phyloP scores from a whole-genome alignment of 306 rosid species.

The Begonia loranthoides region DNA sequence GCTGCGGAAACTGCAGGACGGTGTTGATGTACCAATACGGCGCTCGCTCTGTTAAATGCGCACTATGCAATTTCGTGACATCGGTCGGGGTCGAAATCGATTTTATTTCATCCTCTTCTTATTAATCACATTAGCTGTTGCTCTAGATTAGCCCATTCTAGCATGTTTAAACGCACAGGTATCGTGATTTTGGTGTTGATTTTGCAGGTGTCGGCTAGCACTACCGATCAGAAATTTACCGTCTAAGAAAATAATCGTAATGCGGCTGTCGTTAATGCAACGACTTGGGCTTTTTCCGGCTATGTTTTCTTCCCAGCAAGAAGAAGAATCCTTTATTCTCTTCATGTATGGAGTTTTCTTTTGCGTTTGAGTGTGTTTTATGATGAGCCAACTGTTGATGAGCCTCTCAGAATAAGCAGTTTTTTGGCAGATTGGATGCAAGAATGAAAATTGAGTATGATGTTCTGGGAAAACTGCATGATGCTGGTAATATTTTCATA shows the following conservation, averaged over 20 bases:
- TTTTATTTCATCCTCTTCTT: background rate
- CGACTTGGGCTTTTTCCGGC: background rate
- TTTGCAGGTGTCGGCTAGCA: constrained; percentile 53
- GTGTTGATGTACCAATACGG: constrained; percentile 89
- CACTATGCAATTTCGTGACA: constrained; percentile 97
- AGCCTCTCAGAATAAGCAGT: no score
- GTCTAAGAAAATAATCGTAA: no score
- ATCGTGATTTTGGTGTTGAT: no score
- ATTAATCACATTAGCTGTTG: no score
- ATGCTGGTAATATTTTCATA: no score
- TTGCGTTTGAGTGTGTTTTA: constrained; percentile 32
- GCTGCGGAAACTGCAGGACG: constrained; percentile 94
- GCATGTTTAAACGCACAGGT: no score
- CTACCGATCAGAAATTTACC: constrained; percentile 64
- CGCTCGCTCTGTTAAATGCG: constrained; percentile 91
- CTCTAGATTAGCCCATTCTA: no score
- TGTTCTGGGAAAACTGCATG: no score
- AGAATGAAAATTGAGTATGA: no score
- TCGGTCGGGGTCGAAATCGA: constrained; percentile 70
- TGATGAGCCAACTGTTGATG: no score
- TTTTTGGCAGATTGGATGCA: no score
- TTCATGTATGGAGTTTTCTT: constrained; percentile 60
- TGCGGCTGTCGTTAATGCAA: no score
- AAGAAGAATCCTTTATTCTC: constrained; percentile 15
- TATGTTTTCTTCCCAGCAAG: constrained; percentile 21